phyloP scores from a whole-genome alignment of 495 filamentous ascomycete species.

The Hypoxylon trugodes region DNA sequence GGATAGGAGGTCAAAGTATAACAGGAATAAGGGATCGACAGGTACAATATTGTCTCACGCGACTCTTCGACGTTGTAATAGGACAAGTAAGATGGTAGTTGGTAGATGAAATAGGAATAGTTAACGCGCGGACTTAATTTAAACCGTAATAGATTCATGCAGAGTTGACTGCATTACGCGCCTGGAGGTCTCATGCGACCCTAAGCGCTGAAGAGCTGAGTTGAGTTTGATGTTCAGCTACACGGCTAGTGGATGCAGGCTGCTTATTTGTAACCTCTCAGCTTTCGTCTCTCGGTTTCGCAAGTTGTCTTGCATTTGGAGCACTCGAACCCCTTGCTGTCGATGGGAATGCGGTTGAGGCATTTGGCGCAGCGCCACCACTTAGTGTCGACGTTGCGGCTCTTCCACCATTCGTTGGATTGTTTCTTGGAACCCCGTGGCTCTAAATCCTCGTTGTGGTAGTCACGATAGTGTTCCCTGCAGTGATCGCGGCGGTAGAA shows the following conservation, averaged over 20 bases:
- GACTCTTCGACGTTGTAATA: too few species aligned
- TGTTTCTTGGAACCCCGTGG: conserved; percentile 41
- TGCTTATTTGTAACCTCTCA: conserved; percentile 34
- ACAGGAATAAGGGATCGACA: too few species aligned
- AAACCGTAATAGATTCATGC: background rate
- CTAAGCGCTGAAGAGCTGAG: conserved; percentile 10
- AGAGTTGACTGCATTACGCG: background rate
- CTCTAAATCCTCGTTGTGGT: conserved; percentile 59
- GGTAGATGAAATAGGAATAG: background rate
- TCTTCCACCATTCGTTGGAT: conserved; percentile 35
- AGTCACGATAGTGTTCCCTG: conserved; percentile 59
- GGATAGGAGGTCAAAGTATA: background rate
- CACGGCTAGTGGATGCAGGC: background rate
- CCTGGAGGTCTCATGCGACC: conserved; percentile 8
- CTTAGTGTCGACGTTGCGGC: conserved; percentile 42
- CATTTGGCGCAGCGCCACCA: conserved; percentile 61
- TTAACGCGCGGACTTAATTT: background rate
- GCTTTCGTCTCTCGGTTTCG: conserved; percentile 46
- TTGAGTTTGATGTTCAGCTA: conserved; percentile 13
- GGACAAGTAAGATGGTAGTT: too few species aligned
- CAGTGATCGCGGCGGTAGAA: conserved; percentile 57
- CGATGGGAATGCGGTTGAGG: conserved; percentile 48
- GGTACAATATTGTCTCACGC: too few species aligned
- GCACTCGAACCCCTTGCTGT: conserved; percentile 50
- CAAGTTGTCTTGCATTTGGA: conserved; percentile 50